These are phyloP conservation scores for Erodium moschatum DNA, from an alignment of 441 rosid genomes.

Conservation along the genomic window DNA sequence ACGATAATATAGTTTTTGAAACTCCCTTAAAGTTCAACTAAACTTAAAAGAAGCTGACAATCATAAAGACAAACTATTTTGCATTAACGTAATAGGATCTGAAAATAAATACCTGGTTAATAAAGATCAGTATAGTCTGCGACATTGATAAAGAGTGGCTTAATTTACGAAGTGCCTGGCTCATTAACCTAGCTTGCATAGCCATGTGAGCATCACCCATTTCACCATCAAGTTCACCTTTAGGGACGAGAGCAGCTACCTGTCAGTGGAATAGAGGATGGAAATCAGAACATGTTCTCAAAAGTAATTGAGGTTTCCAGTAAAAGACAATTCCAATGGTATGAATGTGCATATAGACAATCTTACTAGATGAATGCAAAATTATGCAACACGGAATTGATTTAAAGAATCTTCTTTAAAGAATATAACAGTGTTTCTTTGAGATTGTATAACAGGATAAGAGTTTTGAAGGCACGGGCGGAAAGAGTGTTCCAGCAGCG, in stretches of 20 bases:
- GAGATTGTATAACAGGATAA: neutral
- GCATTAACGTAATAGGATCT: neutral
- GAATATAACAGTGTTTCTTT: neutral
- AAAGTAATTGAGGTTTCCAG: neutral
- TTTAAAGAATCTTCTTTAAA: neutral
- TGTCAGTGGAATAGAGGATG: slow-evolving; percentile 23
- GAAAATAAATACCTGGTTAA: slow-evolving; percentile 61
- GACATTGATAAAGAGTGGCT: slow-evolving; percentile 86
- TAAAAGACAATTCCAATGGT: too few relatives aligned
- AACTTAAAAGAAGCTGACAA: neutral
- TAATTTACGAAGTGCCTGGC: slow-evolving; percentile 91
- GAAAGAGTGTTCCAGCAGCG: neutral
- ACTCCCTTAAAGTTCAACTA: neutral
- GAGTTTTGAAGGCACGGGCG: neutral
- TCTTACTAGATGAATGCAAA: too few relatives aligned
- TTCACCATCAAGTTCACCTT: slow-evolving; percentile 95
- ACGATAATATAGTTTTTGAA: neutral
- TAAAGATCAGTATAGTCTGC: slow-evolving; percentile 67
- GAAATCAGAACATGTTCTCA: slow-evolving; percentile 1
- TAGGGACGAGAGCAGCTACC: slow-evolving; percentile 99
- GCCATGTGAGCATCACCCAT: slow-evolving; percentile 99
- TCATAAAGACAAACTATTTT: neutral
- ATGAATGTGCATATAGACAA: neutral
- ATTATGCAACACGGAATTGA: neutral
- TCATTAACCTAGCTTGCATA: slow-evolving; percentile 97